A percentile compares a stretch with the other conserved stretches of the same genome.
Conservation (phyloP, 1,139 yeast genomes). For the Geotrichum restrictum region DNA sequence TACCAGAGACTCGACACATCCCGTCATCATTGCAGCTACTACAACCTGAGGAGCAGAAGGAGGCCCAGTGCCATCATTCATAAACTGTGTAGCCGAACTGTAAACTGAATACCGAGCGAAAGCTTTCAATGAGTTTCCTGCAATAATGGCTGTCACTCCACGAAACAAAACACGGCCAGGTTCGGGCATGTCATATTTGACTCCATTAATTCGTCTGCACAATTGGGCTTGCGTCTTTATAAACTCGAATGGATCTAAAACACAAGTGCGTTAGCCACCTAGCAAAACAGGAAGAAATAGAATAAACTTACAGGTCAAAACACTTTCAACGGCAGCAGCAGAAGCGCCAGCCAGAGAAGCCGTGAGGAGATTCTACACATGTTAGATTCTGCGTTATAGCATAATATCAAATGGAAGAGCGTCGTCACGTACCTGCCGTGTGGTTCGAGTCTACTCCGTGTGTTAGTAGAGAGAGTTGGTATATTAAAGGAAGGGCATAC, state of each 20-base stretch:
- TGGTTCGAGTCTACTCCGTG: no score
- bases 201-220: constrained; percentile 45
- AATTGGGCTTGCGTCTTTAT: constrained; percentile 71
- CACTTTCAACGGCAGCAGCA: constrained; percentile 69
- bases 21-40: constrained; percentile 79
- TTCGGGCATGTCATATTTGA: constrained; percentile 39
- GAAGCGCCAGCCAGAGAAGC: constrained; percentile 72
- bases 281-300: not conserved
- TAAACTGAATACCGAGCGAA: constrained; percentile 68
- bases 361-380: constrained; percentile 40
- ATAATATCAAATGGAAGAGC: no score
- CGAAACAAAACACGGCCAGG: constrained; percentile 53
- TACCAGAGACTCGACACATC: constrained; percentile 67
- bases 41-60: constrained; percentile 39
- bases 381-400: no score
- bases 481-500: not conserved
- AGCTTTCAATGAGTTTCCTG: constrained; percentile 75
- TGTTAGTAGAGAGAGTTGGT: no score
- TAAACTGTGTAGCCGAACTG: constrained; percentile 70
- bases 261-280: not conserved
- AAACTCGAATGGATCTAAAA: constrained; percentile 69
- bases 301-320: constrained; percentile 48
- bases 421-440: no score
- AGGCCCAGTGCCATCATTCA: constrained; percentile 45
- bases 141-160: constrained; percentile 73